Base-by-base conservation (phyloP, 352 stramenopile genomes). In the Phytopythium aichiense region DNA sequence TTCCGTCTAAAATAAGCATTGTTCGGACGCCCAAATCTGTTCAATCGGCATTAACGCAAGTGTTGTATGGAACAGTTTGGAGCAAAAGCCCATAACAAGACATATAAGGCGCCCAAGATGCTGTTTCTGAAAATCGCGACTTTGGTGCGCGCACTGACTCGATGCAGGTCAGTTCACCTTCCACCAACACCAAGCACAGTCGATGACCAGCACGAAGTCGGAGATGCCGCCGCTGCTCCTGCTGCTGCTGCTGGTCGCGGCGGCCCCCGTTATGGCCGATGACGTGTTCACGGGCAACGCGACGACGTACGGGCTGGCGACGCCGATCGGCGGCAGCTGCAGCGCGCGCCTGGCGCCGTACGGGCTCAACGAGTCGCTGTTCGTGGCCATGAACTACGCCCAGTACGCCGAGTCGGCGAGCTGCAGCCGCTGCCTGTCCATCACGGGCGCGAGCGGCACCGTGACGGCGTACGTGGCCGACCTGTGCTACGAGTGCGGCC, bases 371-470 rank as follows among this genome's bases (percentile, higher is more conserved):
- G 66, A 65, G 56, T 71, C 64, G 52, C 69, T 85, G 5, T 82
- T 87, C 52, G 77, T 81, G 28, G 78, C 78, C 42, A 85, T 88
- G 65, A 88, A 90, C 68, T 73, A 72, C 38, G 68, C 85, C 30
- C 79, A 88, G 58, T 87, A 88, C 63, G 79, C 68, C 58, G 66
- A 74, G 28, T 83, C 76, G 20, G 70, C 72, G 9, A 74, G 64
- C 61, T 88, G 77, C 64, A 86, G 76, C 33, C 79, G 82, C 54
- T 88, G 77, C 58, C 66, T 88, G 54, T 74, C 65, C 31, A 72
- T 88, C 43, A 77, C 66, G 30, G 76, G 76, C 50, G 68, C 75
- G 33, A 71, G 62, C 58, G 75, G 72, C 40, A 82, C 69, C 18
- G 76, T 79, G 22, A 72, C 76, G 16, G 55, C 75, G 31, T 84